Percentiles rank a stretch among this genome's conserved stretches.
Evolutionary conservation across 345 rosid species (phyloP).

Genomic region (Hibiscus trionum): DNA sequence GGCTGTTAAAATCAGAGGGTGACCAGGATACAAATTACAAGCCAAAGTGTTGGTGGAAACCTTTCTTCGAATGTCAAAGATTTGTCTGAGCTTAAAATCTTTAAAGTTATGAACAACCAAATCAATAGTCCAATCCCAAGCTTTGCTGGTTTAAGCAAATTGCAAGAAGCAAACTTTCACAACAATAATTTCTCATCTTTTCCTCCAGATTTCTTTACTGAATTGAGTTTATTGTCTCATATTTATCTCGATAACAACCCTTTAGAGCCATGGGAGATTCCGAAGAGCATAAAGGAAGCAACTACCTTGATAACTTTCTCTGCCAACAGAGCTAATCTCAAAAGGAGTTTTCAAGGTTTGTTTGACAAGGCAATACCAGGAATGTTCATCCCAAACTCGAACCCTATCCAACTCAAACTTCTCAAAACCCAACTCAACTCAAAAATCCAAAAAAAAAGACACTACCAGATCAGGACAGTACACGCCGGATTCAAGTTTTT

Average conservation of each 20-base stretch:
- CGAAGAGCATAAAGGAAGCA: slow-evolving; percentile 37
- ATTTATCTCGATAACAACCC: slow-evolving; percentile 41
- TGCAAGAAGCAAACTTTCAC: slow-evolving; percentile 31
- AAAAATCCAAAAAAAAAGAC: too few species aligned
- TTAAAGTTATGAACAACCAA: slow-evolving; percentile 47
- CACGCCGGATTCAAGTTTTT: too few species aligned
- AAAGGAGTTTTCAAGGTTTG: slow-evolving; percentile 47
- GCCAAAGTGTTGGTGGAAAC: slow-evolving; percentile 28
- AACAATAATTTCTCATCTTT: slow-evolving; percentile 43
- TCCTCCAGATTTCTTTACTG: slow-evolving; percentile 51
- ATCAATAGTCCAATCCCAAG: slow-evolving; percentile 49
- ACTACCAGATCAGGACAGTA: too few species aligned
- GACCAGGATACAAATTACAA: slow-evolving; percentile 47
- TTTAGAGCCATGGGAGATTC: slow-evolving; percentile 44
- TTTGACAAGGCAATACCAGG: too few species aligned
- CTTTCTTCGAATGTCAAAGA: slow-evolving; percentile 46
- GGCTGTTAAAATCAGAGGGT: slow-evolving; percentile 32
- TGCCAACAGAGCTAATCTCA: slow-evolving; percentile 34
- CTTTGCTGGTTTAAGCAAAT: slow-evolving; percentile 37
- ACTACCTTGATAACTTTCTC: slow-evolving; percentile 40
- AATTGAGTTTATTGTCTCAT: slow-evolving; percentile 31
- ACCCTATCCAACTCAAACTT: too few species aligned
- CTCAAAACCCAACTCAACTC: too few species aligned
- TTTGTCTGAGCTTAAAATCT: slow-evolving; percentile 27
- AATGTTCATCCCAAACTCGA: too few species aligned